Evolutionary conservation across 2,329 filamentous ascomycete genomes (phyloP), one percentile per base, ranked within the genome.

Genomic region (Colletotrichum cuscutae): DNA sequence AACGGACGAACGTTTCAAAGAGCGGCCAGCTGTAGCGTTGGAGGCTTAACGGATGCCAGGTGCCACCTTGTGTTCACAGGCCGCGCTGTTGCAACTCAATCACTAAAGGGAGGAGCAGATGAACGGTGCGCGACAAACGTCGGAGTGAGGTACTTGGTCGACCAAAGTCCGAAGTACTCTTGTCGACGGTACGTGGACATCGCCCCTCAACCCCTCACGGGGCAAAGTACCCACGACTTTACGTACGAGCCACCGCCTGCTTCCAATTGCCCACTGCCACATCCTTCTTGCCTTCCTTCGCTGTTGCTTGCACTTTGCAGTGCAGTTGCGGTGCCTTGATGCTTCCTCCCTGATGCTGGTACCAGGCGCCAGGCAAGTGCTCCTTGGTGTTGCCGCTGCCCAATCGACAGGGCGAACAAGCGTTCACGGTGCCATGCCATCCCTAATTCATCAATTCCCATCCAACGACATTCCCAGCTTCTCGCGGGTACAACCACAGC

Each of bases 261-360:
- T 53, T 53, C 69, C 65, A 72, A 72, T 70, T 60, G 70, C 35
- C 42, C 65, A 63, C 46, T 66, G 70, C 70, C 70, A 72, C 67
- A 65, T 63, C 52, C 32, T 42, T 58, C 61, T 32, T 26, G 24
- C 28, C 61, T 32, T 26, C 42, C 28, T 53, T 3, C 24, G 22
- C 57, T 37, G 22, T 37, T 60, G 57, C 57, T 60, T 54, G 32
- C 32, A 35, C 32, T 35, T 35, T 42, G 37, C 37, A 42, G 37
- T 49, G 42, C 42, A 49, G 19, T 49, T 49, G 46, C 12, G 54
- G 26, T 35, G 46, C 54, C 30, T 46, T 42, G 37, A 7, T 42
- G 37, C 37, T 42, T 28, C 46, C 56, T 59, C 64, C 24, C 32
- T 32, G 57, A 35, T 61, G 65, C 54, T 70, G 61, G 37, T 15